phyloP scores from a whole-genome alignment of 2,329 filamentous ascomycete species.

The Acephala macrosclerotiorum region DNA sequence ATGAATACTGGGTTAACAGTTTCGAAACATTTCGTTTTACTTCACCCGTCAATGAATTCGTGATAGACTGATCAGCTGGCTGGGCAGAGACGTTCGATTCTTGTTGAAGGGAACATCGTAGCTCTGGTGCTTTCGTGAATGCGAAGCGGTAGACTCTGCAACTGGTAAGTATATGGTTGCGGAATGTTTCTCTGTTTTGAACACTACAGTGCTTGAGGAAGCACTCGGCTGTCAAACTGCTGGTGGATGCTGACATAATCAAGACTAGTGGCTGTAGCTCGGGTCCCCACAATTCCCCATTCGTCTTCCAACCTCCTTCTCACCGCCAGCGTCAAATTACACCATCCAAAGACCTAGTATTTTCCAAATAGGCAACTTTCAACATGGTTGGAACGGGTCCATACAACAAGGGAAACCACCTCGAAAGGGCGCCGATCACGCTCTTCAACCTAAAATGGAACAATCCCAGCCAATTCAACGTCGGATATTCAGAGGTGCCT shows the following conservation, averaged over 20 bases:
- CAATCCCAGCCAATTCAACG: neutral
- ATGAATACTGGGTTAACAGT: too few species aligned
- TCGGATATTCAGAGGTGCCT: neutral
- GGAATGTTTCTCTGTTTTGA: neutral
- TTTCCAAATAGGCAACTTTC: neutral
- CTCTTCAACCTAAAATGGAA: neutral
- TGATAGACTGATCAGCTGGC: too few species aligned
- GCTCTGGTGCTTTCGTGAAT: neutral
- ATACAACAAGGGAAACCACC: neutral
- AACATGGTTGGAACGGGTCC: neutral
- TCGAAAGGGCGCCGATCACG: neutral
- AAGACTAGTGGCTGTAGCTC: neutral
- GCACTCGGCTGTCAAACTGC: neutral
- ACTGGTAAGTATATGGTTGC: neutral
- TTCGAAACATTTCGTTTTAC: too few species aligned
- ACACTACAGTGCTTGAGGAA: neutral
- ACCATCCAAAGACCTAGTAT: neutral
- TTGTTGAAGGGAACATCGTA: neutral
- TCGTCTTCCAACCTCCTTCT: neutral
- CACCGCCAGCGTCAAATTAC: neutral
- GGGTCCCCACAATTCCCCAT: neutral
- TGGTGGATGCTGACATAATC: constrained; percentile 6
- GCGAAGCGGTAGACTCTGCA: too few species aligned
- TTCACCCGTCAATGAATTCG: too few species aligned
- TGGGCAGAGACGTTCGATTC: too few species aligned